Percentiles rank a stretch among this genome's conserved stretches.
phyloP scores from a whole-genome alignment of 169 alveolate species.

The Eimeria necatrix region DNA sequence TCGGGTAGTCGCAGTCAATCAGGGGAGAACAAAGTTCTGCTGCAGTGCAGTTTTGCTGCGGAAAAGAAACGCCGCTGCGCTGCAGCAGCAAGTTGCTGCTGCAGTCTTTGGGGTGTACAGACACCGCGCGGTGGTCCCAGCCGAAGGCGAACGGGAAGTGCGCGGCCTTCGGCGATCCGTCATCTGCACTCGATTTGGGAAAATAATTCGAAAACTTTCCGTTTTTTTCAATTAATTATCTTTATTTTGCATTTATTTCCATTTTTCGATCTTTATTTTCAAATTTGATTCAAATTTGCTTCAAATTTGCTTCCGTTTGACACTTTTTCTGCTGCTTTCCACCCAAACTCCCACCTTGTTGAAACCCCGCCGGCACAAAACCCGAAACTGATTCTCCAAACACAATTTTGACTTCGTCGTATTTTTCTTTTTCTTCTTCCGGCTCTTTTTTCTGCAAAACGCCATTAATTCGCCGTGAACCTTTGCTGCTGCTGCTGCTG shows the following conservation, averaged over 20 bases:
- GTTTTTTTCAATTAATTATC: too few relatives aligned
- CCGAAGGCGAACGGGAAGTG: slow-evolving; percentile 61
- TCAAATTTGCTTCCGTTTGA: too few relatives aligned
- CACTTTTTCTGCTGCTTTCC: too few relatives aligned
- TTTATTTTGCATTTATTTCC: too few relatives aligned
- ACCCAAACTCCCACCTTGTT: neutral
- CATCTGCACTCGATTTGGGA: slow-evolving; percentile 44
- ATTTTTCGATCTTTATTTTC: too few relatives aligned
- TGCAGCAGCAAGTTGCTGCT: neutral
- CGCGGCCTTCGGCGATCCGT: slow-evolving; percentile 37
- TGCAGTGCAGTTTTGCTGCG: slow-evolving; percentile 51
- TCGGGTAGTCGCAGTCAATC: slow-evolving; percentile 59
- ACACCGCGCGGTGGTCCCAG: slow-evolving; percentile 56
- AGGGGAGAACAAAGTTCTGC: slow-evolving; percentile 24
- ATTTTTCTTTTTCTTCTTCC: neutral
- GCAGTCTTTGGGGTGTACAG: slow-evolving; percentile 14
- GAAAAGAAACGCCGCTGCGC: slow-evolving; percentile 63
- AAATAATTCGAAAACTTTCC: too few relatives aligned
- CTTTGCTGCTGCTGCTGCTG: too few relatives aligned
- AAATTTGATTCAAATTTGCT: too few relatives aligned
- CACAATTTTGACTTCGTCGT: neutral
- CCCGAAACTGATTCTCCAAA: slow-evolving; percentile 33
- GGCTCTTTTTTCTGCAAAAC: neutral
- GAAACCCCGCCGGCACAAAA: slow-evolving; percentile 17
- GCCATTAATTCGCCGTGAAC: too few relatives aligned